phyloP scores from a whole-genome alignment of 768 basidiomycete species.

The Russula sp. region DNA sequence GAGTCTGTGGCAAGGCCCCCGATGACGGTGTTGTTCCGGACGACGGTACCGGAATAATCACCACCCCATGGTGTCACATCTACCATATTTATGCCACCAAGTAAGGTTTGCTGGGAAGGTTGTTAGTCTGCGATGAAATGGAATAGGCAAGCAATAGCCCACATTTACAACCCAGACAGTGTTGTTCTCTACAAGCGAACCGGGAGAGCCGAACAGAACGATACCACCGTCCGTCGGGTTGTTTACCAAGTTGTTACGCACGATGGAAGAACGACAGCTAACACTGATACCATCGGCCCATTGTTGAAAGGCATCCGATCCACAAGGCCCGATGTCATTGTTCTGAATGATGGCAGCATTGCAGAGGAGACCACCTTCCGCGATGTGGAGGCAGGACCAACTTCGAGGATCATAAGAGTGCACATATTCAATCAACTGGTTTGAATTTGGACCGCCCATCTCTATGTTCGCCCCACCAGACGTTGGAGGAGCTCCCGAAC shows the following conservation, averaged over 20 bases:
- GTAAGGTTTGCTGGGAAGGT: conserved; percentile 48
- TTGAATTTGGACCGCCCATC: conserved; percentile 69
- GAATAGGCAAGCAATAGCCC: conserved; percentile 27
- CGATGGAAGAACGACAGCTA: conserved; percentile 53
- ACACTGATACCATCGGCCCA: conserved; percentile 85
- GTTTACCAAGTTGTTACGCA: conserved; percentile 64
- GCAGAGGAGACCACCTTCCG: conserved; percentile 63
- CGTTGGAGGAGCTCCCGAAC: conserved; percentile 46
- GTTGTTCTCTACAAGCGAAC: conserved; percentile 67
- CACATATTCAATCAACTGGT: conserved; percentile 74
- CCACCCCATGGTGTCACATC: conserved; percentile 65
- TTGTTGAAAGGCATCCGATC: conserved; percentile 54
- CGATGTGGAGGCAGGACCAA: conserved; percentile 80
- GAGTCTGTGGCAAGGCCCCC: conserved; percentile 61
- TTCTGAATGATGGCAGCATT: conserved; percentile 61
- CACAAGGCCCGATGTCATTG: conserved; percentile 81
- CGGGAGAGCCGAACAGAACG: conserved; percentile 71
- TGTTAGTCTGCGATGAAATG: background rate
- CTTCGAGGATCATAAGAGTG: conserved; percentile 69
- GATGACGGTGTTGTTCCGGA: conserved; percentile 58
- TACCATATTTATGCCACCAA: conserved; percentile 77
- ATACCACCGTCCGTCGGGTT: conserved; percentile 78
- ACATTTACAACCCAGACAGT: conserved; percentile 69
- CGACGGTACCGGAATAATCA: conserved; percentile 56
- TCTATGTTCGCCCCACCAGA: conserved; percentile 75